Percentiles rank a stretch among this genome's conserved stretches.
Conservation (phyloP, 2,329 filamentous ascomycete species). For the Penicillium paneum region DNA sequence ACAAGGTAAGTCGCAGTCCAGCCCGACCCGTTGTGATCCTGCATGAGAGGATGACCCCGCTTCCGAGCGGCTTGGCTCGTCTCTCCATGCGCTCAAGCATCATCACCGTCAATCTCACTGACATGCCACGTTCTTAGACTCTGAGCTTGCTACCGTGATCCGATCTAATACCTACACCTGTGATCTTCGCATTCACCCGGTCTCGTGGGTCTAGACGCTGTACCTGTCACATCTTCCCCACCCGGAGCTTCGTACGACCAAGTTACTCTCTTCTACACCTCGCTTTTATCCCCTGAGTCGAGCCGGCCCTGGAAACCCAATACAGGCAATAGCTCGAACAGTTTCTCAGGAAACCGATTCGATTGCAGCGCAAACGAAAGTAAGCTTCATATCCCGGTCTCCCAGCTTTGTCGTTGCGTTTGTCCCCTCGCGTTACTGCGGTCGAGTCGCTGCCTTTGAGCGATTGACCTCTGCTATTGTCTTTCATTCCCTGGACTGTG, state of each 20-base stretch:
- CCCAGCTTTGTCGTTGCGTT: not conserved
- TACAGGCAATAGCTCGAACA: not conserved
- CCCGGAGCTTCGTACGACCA: slow-evolving; percentile 1
- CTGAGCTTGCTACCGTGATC: not conserved
- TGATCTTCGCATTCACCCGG: not conserved
- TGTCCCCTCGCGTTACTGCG: not conserved
- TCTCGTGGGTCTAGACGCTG: slow-evolving; percentile 1
- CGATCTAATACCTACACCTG: not conserved
- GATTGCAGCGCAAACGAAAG: slow-evolving; percentile 15
- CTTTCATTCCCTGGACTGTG: not conserved
- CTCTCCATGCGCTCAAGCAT: slow-evolving; percentile 1
- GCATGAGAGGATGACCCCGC: slow-evolving; percentile 6
- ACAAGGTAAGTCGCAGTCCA: not conserved
- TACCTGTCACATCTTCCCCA: slow-evolving; percentile 2
- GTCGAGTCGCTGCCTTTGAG: not conserved
- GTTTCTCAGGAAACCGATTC: not conserved
- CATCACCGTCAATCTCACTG: slow-evolving; percentile 7
- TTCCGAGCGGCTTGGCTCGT: slow-evolving; percentile 7
- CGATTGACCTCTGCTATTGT: not conserved
- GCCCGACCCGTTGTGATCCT: slow-evolving; percentile 1
- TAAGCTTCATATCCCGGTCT: slow-evolving; percentile 12
- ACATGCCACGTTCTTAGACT: slow-evolving; percentile 5
- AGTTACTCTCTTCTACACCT: not conserved
- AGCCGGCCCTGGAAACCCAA: not conserved
- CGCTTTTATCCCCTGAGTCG: not conserved